A percentile compares a stretch with the other conserved stretches of the same genome.
These are phyloP conservation scores for Boechera retrofracta DNA, from an alignment of 345 rosid species.

Conservation along the genomic window DNA sequence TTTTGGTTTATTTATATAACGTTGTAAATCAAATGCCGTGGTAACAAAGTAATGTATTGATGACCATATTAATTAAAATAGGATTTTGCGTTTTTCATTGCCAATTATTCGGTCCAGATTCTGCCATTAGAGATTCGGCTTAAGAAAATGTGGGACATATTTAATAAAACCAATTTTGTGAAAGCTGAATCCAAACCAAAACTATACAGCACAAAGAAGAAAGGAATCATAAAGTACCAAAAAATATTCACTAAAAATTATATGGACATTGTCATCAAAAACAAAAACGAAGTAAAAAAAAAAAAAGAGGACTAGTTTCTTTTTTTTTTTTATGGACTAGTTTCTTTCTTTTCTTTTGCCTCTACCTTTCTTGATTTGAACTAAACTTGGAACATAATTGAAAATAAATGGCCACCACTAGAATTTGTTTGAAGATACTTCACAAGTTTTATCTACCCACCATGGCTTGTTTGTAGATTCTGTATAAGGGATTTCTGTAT, in stretches of 20 bases:
- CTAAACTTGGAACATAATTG: neutral
- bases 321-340: too few relatives aligned
- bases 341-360: too few relatives aligned
- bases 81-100: neutral
- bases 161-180: neutral
- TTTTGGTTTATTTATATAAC: neutral
- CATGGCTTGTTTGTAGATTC: neutral
- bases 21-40: slow-evolving; percentile 32
- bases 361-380: neutral
- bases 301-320: too few relatives aligned
- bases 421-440: neutral
- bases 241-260: too few relatives aligned
- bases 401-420: neutral
- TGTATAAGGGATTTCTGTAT: neutral
- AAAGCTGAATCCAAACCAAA: too few relatives aligned
- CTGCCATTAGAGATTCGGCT: neutral
- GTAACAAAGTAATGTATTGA: slow-evolving; percentile 14
- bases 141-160: neutral
- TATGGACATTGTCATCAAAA: too few relatives aligned
- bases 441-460: neutral
- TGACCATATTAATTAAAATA: slow-evolving; percentile 14
- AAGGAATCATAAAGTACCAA: too few relatives aligned
- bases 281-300: too few relatives aligned
- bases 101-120: neutral
- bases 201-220: neutral